Evolutionary conservation across 148 eudicot genomes (phyloP).

Genomic region (Pouteria glomerata): DNA sequence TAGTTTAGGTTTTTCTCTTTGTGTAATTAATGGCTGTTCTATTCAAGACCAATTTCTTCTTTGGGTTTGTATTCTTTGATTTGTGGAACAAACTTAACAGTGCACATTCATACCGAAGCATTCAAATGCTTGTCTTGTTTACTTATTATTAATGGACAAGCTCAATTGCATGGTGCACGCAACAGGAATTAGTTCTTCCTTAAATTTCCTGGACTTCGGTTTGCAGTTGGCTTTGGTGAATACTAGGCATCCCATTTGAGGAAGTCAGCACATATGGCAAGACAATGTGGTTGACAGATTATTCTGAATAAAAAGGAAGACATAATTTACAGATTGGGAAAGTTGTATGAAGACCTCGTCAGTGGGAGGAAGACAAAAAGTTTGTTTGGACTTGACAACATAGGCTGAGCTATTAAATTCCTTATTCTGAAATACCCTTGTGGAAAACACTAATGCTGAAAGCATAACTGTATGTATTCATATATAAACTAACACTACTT

Average conservation of each 20-base stretch:
- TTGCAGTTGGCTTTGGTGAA: neutral
- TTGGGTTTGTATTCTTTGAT: too few relatives aligned
- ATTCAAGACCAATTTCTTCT: too few relatives aligned
- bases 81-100: too few relatives aligned
- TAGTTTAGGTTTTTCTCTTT: too few relatives aligned
- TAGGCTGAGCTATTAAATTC: neutral
- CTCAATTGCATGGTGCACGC: neutral
- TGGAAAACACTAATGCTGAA: too few relatives aligned
- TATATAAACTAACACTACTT: neutral
- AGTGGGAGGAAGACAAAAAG: too few relatives aligned
- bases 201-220: neutral
- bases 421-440: neutral
- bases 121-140: too few relatives aligned
- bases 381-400: neutral
- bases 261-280: neutral
- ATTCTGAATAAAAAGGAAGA: neutral
- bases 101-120: too few relatives aligned
- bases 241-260: neutral
- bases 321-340: neutral
- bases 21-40: too few relatives aligned
- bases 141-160: too few relatives aligned
- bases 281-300: neutral
- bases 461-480: too few relatives aligned
- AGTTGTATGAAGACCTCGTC: neutral
- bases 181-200: neutral